Conservation (phyloP, 805 yeast genomes). For the Yarrowia sp. region DNA sequence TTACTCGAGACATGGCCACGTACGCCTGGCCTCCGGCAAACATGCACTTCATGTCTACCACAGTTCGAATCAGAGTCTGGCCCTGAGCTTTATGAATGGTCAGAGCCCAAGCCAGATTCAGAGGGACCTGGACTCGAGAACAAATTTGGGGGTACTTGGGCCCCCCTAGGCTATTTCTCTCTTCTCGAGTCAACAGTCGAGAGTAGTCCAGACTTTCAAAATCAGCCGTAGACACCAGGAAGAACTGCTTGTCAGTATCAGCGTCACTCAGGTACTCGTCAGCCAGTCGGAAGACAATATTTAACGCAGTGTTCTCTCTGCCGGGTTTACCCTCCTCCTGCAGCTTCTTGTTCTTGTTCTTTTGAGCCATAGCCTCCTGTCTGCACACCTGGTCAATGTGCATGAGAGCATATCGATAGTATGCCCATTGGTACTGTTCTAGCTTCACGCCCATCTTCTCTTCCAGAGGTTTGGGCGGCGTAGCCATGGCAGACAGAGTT, state of each 20-base stretch:
- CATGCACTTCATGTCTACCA: conserved; percentile 74
- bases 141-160: conserved; percentile 13
- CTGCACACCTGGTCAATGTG: conserved; percentile 31
- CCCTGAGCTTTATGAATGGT: conserved; percentile 98
- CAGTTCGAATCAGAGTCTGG: conserved; percentile 76
- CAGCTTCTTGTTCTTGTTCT: background rate
- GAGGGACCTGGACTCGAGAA: conserved; percentile 66
- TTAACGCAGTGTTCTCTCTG: background rate
- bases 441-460: background rate
- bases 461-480: background rate
- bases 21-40: conserved; percentile 96
- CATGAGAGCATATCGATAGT: conserved; percentile 8
- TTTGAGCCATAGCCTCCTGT: conserved; percentile 28
- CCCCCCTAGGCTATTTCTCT: background rate
- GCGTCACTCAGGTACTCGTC: background rate
- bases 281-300: conserved; percentile 6
- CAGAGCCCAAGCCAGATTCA: conserved; percentile 91
- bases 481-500: background rate
- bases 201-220: conserved; percentile 20
- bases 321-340: background rate
- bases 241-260: background rate
- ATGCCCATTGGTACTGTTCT: background rate
- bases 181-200: background rate
- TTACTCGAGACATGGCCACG: conserved; percentile 93
- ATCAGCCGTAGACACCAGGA: background rate